phyloP scores from a whole-genome alignment of 139 green algal species.

The Pycnococcus provasolii region DNA sequence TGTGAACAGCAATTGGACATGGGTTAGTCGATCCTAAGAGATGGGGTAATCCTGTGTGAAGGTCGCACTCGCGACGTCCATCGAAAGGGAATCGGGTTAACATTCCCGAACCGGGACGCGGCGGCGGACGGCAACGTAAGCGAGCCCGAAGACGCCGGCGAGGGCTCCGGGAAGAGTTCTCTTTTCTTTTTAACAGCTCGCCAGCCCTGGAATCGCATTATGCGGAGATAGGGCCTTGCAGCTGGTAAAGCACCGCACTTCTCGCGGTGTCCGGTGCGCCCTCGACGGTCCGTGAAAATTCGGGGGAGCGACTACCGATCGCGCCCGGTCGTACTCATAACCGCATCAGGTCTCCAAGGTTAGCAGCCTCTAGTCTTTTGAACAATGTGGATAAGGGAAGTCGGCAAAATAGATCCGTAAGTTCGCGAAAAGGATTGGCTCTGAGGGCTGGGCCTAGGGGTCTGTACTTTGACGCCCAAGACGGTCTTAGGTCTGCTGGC shows the following conservation, averaged over 20 bases:
- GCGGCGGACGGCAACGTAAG: constrained; percentile 70
- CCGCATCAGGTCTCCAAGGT: constrained; percentile 94
- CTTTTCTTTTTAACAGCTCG: constrained; percentile 88
- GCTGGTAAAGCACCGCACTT: constrained; percentile 75
- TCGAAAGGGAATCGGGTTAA: constrained; percentile 88
- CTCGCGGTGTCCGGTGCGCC: constrained; percentile 69
- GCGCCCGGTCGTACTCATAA: constrained; percentile 81
- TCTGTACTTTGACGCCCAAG: constrained; percentile 47
- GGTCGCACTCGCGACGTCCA: constrained; percentile 56
- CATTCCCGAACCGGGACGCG: constrained; percentile 81
- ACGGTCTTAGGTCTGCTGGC: constrained; percentile 57
- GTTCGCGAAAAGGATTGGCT: constrained; percentile 92
- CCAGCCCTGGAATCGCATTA: constrained; percentile 77
- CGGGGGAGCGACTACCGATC: constrained; percentile 58
- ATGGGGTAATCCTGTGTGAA: constrained; percentile 79
- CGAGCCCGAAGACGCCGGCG: constrained; percentile 68
- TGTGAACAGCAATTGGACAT: constrained; percentile 93
- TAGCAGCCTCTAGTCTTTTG: constrained; percentile 89
- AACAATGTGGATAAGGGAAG: constrained; percentile 94
- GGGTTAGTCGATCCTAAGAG: constrained; percentile 87
- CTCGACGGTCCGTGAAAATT: constrained; percentile 81
- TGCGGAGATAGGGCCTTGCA: constrained; percentile 72
- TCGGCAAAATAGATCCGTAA: constrained; percentile 93
- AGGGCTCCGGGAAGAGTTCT: constrained; percentile 78
- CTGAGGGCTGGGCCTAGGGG: constrained; percentile 73